A percentile compares a stretch with the other conserved stretches of the same genome.
phyloP scores from a whole-genome alignment of 1,139 yeast species.

The Pichia sp. region DNA sequence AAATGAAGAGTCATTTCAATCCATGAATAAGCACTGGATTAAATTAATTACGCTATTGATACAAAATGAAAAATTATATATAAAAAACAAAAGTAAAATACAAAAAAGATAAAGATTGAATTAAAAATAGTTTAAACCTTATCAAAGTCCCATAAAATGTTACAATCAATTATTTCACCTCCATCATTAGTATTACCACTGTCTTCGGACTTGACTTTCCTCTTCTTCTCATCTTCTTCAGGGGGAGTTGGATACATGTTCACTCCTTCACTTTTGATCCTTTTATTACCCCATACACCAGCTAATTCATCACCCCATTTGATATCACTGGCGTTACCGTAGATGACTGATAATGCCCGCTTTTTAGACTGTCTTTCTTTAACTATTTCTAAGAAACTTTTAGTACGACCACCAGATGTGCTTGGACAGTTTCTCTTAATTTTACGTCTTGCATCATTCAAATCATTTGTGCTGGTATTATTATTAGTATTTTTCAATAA shows the following conservation, averaged over 20 bases:
- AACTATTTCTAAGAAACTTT: constrained; percentile 8
- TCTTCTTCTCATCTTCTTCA: constrained; percentile 19
- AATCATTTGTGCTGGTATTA: too few species aligned
- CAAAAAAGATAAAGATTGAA: not conserved
- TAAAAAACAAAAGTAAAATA: not conserved
- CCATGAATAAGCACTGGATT: too few species aligned
- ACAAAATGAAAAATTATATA: not conserved
- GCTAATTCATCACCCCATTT: constrained; percentile 7
- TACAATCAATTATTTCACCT: constrained; percentile 7
- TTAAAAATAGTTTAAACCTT: constrained; percentile 5
- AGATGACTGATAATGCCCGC: constrained; percentile 1
- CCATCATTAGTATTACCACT: not conserved
- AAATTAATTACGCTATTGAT: not conserved
- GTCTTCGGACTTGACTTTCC: not conserved
- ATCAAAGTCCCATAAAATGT: constrained; percentile 24
- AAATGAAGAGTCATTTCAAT: too few species aligned
- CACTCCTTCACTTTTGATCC: not conserved
- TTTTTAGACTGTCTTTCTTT: constrained; percentile 6
- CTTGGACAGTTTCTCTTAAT: not conserved
- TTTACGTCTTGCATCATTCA: too few species aligned
- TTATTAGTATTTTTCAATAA: too few species aligned
- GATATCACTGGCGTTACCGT: not conserved
- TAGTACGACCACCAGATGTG: constrained; percentile 1
- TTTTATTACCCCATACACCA: constrained; percentile 8
- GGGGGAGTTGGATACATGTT: constrained; percentile 30